Conservation (phyloP, 192 early-diverging fungal species). For the Radiomyces spectabilis region DNA sequence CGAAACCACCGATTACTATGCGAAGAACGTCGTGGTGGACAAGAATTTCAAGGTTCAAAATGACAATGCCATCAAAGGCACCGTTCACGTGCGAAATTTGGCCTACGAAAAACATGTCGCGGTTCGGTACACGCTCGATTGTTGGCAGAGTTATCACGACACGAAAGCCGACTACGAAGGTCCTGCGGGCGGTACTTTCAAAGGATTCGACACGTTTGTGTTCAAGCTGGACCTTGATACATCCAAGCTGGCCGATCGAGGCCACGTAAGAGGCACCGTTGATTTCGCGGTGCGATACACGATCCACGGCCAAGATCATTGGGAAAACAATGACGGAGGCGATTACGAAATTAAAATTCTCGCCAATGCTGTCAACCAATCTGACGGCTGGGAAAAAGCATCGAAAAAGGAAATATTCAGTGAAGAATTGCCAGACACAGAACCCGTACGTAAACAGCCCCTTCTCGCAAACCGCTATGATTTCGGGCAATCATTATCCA, state of each 20-base stretch:
- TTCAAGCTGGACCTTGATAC: slow-evolving; percentile 31
- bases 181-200: slow-evolving; percentile 36
- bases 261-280: slow-evolving; percentile 36
- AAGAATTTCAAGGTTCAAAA: not conserved
- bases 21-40: not conserved
- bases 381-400: not conserved
- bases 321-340: slow-evolving; percentile 85
- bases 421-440: not conserved
- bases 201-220: slow-evolving; percentile 54
- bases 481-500: not conserved
- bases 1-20: not conserved
- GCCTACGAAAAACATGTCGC: slow-evolving; percentile 73
- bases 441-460: too few species aligned
- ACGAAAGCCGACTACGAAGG: slow-evolving; percentile 49
- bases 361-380: not conserved
- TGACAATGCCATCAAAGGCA: slow-evolving; percentile 24
- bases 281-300: slow-evolving; percentile 59
- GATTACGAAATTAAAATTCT: slow-evolving; percentile 66
- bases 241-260: slow-evolving; percentile 10
- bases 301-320: slow-evolving; percentile 61
- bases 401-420: not conserved
- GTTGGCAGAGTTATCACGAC: slow-evolving; percentile 67
- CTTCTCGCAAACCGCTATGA: not conserved
- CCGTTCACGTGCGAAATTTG: slow-evolving; percentile 73
- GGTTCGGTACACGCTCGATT: slow-evolving; percentile 72